A percentile compares a stretch with the other conserved stretches of the same genome.
phyloP scores from a whole-genome alignment of 2,329 filamentous ascomycete genomes.

The Neurospora crassa region DNA sequence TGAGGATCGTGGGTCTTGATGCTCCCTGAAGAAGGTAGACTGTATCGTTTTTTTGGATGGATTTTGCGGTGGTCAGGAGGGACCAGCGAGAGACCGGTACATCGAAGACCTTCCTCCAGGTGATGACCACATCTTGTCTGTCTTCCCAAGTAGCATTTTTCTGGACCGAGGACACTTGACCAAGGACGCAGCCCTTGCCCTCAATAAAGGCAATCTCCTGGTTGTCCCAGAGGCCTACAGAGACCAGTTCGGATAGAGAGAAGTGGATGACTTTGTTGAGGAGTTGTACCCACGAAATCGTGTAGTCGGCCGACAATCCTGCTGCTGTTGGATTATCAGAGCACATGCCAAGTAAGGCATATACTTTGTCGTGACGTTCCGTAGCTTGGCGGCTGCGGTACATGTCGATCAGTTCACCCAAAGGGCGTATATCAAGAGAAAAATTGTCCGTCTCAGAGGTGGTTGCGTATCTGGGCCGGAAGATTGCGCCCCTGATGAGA shows the following conservation, averaged over 20 bases:
- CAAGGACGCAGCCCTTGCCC: slow-evolving; percentile 3
- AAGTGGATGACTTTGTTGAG: not conserved
- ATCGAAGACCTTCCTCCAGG: too few species aligned
- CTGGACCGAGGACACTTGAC: not conserved
- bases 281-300: slow-evolving; percentile 1
- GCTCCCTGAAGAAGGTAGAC: slow-evolving; percentile 5
- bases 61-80: not conserved
- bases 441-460: not conserved
- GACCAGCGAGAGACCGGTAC: too few species aligned
- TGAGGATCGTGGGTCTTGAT: slow-evolving; percentile 4
- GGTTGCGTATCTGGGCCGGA: not conserved
- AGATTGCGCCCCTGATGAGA: slow-evolving; percentile 3
- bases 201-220: slow-evolving; percentile 1
- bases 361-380: not conserved
- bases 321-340: not conserved
- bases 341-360: slow-evolving; percentile 7
- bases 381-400: slow-evolving; percentile 4
- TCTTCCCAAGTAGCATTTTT: not conserved
- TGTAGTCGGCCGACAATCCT: not conserved
- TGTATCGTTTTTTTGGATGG: not conserved
- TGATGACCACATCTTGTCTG: not conserved
- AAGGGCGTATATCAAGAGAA: slow-evolving; percentile 2
- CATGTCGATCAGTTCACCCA: slow-evolving; percentile 6
- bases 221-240: not conserved
- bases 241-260: not conserved